Base-by-base conservation (phyloP, 441 rosid genomes). In the Flueggea neowawraea region DNA sequence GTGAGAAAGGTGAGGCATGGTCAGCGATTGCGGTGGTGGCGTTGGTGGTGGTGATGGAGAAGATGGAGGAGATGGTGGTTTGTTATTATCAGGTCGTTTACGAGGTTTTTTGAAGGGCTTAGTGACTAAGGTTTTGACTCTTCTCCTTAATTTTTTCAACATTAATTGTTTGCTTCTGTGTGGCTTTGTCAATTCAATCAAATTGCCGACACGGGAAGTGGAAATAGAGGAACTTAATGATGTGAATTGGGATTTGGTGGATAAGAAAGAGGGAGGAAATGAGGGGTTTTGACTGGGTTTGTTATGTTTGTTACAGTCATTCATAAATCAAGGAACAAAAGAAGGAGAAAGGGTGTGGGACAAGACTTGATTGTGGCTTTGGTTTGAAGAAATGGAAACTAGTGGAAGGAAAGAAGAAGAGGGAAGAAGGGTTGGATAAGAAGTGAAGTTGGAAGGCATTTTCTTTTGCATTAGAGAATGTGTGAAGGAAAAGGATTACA, bases 101-200 rank as follows among this genome's bases (percentile, higher is more conserved):
- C 52, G 48, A 33, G 79, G 81, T 61, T 62, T 76, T 67, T 60
- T 78, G 71, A 87, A 84, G 65, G 94, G 70, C 77, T 81, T 81
- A 6, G 79, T 73, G 49, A 84, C 9, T 0, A 75, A 6, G 36
- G 11, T 64, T 57, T 62, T 68, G 83, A 80, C 80, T 58, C 65
- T 71, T 57, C 82, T 64, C 31, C 31, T 50, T 12, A 85, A 43
- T 55, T 76, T 84, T 54, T 66, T 82, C 75, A 80, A 60, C 83
- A 81, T 81, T 56, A 57, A 71, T 61, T 64, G 61, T 54, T 54
- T 61, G 41, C 6, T 33, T 4, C 4, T 36, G 41, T 66, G 54
- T 44, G 39, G 62, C 13, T n/a, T n/a, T 43, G 10, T 4, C 28
- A 12, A 16, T 51, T 33, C 9, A 16, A 16, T 22, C 41, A 36